Evolutionary conservation across 257 asterid species (phyloP).

Genomic region (Ligustrum vulgare): DNA sequence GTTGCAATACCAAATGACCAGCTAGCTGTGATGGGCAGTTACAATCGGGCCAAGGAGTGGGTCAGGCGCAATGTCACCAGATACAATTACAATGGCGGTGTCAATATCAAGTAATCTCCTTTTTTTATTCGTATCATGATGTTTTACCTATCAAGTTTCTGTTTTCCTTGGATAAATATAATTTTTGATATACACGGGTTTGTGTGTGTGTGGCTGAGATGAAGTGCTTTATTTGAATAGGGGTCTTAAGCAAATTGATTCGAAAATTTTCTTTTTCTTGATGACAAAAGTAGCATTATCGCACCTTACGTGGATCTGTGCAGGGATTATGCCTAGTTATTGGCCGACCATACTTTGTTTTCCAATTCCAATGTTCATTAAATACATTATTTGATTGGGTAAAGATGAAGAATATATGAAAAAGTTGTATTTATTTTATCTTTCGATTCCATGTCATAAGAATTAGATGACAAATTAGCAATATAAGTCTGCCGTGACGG

Average conservation of each 20-base stretch:
- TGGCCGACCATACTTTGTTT: background rate
- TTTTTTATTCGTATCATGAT: background rate
- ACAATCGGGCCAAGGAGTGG: constrained; percentile 62
- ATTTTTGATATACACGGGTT: no score
- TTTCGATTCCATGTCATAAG: no score
- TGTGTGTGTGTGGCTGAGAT: no score
- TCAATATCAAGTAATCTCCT: constrained; percentile 51
- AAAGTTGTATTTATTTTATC: no score
- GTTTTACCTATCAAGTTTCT: background rate
- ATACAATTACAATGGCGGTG: constrained; percentile 68
- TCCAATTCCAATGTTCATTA: no score
- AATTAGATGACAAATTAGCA: no score
- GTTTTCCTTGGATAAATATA: background rate
- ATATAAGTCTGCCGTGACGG: no score
- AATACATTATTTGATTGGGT: no score
- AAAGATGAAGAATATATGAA: no score
- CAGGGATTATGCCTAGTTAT: background rate
- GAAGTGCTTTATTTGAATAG: background rate
- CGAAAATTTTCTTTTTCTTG: no score
- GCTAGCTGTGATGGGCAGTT: constrained; percentile 56
- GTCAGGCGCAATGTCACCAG: constrained; percentile 60
- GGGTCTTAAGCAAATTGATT: no score
- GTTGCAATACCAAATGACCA: constrained; percentile 78
- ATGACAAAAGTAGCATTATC: no score
- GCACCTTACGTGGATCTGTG: background rate